phyloP scores from a whole-genome alignment of 345 rosid genomes.

The Boechera stricta region DNA sequence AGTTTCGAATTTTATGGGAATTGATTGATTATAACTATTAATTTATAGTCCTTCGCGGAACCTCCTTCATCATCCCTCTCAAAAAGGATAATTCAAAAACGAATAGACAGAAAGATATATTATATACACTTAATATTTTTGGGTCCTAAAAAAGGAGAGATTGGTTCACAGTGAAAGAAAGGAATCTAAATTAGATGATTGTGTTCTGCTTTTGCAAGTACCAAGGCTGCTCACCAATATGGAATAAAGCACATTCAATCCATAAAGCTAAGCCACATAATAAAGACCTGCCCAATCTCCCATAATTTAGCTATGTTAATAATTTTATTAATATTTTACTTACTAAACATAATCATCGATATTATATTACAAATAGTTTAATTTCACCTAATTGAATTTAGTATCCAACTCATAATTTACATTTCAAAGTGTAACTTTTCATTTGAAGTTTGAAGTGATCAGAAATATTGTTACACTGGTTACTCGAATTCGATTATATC shows the following conservation, averaged over 20 bases:
- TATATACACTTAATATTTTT: neutral
- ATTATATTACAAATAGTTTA: neutral
- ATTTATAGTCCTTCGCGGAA: neutral
- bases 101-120: slow-evolving; percentile 14
- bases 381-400: neutral
- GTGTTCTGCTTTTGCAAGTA: slow-evolving; percentile 65
- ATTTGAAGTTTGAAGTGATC: neutral
- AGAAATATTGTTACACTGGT: neutral
- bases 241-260: slow-evolving; percentile 70
- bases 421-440: neutral
- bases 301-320: slow-evolving; percentile 11
- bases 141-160: slow-evolving; percentile 35
- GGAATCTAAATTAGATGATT: slow-evolving; percentile 59
- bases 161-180: slow-evolving; percentile 63
- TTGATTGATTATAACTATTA: neutral
- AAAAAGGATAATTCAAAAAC: slow-evolving; percentile 19
- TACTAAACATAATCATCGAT: slow-evolving; percentile 16
- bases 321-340: neutral
- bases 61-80: slow-evolving; percentile 2
- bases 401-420: neutral
- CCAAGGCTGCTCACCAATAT: slow-evolving; percentile 66
- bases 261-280: slow-evolving; percentile 46
- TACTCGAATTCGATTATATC: neutral
- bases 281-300: slow-evolving; percentile 26
- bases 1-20: neutral